A percentile compares a stretch with the other conserved stretches of the same genome.
Evolutionary conservation across 441 rosid species (phyloP).

Genomic region (Eruca vesicaria): DNA sequence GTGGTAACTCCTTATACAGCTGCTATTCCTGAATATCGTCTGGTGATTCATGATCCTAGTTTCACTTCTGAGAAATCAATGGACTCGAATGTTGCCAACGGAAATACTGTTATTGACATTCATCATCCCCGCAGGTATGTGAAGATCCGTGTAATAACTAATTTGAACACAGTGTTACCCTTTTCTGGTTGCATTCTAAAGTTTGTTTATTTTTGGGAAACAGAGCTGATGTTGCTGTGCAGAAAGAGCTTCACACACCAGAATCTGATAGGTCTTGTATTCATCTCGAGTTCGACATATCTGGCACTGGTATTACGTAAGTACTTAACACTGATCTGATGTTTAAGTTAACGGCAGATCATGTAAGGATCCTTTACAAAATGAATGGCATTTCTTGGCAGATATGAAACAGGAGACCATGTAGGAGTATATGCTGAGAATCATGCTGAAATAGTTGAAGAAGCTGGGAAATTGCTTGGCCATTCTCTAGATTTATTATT

Average conservation of each 20-base stretch:
- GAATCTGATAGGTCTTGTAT: slow-evolving; percentile 94
- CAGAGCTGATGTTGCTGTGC: slow-evolving; percentile 81
- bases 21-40: slow-evolving; percentile 63
- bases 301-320: slow-evolving; percentile 71
- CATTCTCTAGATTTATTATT: slow-evolving; percentile 67
- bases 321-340: slow-evolving; percentile 28
- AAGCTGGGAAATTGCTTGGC: slow-evolving; percentile 72
- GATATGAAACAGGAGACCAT: slow-evolving; percentile 96
- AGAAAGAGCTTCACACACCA: slow-evolving; percentile 83
- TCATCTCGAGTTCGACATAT: slow-evolving; percentile 84
- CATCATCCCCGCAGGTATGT: slow-evolving; percentile 89
- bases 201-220: slow-evolving; percentile 3
- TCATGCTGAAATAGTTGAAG: slow-evolving; percentile 70
- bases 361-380: too few relatives aligned
- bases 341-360: background rate
- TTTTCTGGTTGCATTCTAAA: slow-evolving; percentile 27
- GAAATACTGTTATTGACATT: slow-evolving; percentile 58
- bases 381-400: slow-evolving; percentile 29
- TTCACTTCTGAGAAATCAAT: slow-evolving; percentile 34
- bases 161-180: background rate
- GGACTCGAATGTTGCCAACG: slow-evolving; percentile 52
- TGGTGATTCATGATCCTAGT: slow-evolving; percentile 63
- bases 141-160: background rate
- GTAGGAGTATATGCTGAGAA: slow-evolving; percentile 82
- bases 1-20: slow-evolving; percentile 77